Percentiles rank a stretch among this genome's conserved stretches.
Evolutionary conservation across 352 stramenopile species (phyloP).

Genomic region (Thalassiosira livingstoniorum): DNA sequence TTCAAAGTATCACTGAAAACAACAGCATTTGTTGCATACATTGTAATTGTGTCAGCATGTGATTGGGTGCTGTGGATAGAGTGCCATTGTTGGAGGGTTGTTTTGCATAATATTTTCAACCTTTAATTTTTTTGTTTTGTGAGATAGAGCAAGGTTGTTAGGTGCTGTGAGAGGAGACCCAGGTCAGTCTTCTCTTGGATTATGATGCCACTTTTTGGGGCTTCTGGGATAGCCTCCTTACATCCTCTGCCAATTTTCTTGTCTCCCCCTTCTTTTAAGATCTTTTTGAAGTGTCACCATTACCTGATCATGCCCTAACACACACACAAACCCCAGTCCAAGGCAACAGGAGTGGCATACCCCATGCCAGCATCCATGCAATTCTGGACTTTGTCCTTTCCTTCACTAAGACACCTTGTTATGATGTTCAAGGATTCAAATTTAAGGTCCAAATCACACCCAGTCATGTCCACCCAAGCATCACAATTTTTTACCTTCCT

Average conservation of each 20-base stretch:
- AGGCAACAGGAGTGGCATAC: background rate
- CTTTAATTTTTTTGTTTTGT: background rate
- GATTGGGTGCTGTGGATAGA: too few species aligned
- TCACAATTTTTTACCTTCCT: too few species aligned
- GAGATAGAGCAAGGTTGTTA: background rate
- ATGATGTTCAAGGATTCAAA: background rate
- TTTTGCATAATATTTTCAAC: too few species aligned
- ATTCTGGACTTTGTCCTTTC: background rate
- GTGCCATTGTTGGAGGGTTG: too few species aligned
- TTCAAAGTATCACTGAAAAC: too few species aligned
- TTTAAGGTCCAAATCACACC: too few species aligned
- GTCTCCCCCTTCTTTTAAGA: background rate
- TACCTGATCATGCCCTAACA: background rate
- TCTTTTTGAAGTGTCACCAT: background rate
- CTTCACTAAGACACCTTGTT: background rate
- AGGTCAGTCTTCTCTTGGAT: background rate
- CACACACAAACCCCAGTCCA: background rate
- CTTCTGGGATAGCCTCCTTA: background rate
- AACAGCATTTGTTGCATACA: too few species aligned
- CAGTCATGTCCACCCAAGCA: too few species aligned
- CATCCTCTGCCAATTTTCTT: background rate
- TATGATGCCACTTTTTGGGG: background rate
- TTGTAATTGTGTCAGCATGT: too few species aligned
- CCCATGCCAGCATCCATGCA: background rate
- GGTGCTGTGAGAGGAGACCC: background rate